These are phyloP conservation scores for Diaporthe ampelina DNA, from an alignment of 2,329 filamentous ascomycete genomes.

Conservation along the genomic window DNA sequence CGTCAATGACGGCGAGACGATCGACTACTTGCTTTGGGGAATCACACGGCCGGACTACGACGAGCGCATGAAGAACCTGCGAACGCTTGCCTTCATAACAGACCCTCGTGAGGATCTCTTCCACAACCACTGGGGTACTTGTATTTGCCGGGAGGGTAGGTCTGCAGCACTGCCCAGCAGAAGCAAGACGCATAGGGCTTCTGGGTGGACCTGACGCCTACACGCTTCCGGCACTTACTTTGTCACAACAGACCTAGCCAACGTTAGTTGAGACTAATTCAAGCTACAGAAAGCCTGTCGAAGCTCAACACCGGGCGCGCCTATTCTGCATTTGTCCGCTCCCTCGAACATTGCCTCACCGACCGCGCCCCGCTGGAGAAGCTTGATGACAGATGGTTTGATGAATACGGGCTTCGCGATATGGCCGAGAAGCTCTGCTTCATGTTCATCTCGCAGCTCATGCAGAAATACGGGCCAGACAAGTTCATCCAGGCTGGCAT, in stretches of 20 bases:
- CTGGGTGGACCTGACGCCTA: background rate
- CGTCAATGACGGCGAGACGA: slow-evolving; percentile 69
- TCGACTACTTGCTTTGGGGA: slow-evolving; percentile 67
- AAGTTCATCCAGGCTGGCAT: slow-evolving; percentile 74
- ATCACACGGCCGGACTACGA: slow-evolving; percentile 72
- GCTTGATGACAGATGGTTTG: slow-evolving; percentile 69
- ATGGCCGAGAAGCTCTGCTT: slow-evolving; percentile 73
- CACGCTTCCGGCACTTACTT: slow-evolving; percentile 15
- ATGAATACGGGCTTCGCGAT: slow-evolving; percentile 74
- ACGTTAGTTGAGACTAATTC: slow-evolving; percentile 27
- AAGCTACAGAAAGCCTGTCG: slow-evolving; percentile 56
- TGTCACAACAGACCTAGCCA: background rate
- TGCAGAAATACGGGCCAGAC: slow-evolving; percentile 70
- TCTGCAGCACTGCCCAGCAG: slow-evolving; percentile 48
- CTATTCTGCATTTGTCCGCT: slow-evolving; percentile 71
- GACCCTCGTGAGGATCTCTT: slow-evolving; percentile 56
- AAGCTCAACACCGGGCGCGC: slow-evolving; percentile 64
- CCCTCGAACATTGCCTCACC: slow-evolving; percentile 67
- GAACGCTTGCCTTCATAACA: slow-evolving; percentile 69
- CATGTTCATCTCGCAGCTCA: slow-evolving; percentile 69
- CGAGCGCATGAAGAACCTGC: slow-evolving; percentile 68
- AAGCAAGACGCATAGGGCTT: slow-evolving; percentile 45
- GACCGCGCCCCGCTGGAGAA: slow-evolving; percentile 63
- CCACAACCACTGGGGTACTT: slow-evolving; percentile 43
- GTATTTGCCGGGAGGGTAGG: slow-evolving; percentile 40